phyloP scores from a whole-genome alignment of 768 basidiomycete genomes.

The Suillus subalutaceus region DNA sequence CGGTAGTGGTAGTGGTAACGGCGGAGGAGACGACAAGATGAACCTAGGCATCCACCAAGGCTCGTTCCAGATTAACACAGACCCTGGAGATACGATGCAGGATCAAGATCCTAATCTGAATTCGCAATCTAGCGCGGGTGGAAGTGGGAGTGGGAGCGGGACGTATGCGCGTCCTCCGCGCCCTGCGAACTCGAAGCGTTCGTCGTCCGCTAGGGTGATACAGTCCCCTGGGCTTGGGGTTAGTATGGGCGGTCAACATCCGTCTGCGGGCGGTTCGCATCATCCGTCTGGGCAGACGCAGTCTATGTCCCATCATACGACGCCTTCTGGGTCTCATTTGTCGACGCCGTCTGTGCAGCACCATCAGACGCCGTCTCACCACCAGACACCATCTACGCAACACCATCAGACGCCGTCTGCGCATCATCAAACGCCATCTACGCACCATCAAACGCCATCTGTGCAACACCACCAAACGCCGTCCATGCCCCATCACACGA shows the following conservation, averaged over 20 bases:
- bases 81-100: background rate
- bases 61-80: slow-evolving; percentile 54
- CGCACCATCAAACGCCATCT: background rate
- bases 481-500: background rate
- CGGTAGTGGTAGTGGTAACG: background rate
- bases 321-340: background rate
- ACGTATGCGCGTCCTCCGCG: slow-evolving; percentile 2
- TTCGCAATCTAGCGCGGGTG: background rate
- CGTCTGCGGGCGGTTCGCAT: background rate
- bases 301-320: background rate
- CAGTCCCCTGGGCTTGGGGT: background rate
- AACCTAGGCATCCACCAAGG: slow-evolving; percentile 49
- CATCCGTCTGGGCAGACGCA: background rate
- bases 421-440: background rate
- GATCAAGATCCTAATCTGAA: background rate
- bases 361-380: background rate
- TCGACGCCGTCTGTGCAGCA: background rate
- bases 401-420: background rate
- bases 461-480: slow-evolving; percentile 3
- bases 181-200: background rate
- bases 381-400: background rate
- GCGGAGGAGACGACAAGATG: slow-evolving; percentile 32
- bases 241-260: background rate
- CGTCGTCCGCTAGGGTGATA: background rate
- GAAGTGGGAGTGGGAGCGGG: background rate